Evolutionary conservation across 176 grass and related monocot genomes (phyloP).

Genomic region (Zea luxurians): DNA sequence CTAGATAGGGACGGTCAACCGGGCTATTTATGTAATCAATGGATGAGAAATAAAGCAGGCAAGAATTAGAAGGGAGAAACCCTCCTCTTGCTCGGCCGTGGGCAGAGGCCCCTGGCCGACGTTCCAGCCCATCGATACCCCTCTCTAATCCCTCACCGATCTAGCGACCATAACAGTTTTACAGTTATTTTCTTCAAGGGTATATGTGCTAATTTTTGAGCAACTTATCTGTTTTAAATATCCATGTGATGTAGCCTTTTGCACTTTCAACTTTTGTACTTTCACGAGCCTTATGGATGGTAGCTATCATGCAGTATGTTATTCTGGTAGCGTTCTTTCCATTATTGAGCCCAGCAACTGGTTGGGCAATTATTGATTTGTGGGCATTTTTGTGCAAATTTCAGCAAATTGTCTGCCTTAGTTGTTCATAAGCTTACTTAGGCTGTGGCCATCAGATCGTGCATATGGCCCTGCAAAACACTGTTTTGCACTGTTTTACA

Average conservation of each 20-base stretch:
- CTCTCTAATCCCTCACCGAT: too few relatives aligned
- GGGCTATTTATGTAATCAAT: too few relatives aligned
- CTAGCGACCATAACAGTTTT: too few relatives aligned
- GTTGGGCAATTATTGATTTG: not conserved
- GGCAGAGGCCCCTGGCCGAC: too few relatives aligned
- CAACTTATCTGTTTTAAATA: constrained; percentile 33
- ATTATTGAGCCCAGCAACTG: not conserved
- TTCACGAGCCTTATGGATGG: not conserved
- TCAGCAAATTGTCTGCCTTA: not conserved
- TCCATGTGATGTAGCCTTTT: constrained; percentile 1
- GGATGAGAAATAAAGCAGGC: too few relatives aligned
- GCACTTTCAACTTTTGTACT: not conserved
- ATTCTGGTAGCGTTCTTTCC: not conserved
- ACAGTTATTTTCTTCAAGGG: not conserved
- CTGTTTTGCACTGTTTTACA: too few relatives aligned
- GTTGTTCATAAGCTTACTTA: not conserved
- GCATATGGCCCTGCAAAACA: too few relatives aligned
- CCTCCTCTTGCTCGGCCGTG: too few relatives aligned
- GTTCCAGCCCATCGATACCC: too few relatives aligned
- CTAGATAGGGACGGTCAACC: too few relatives aligned
- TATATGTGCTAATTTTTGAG: not conserved
- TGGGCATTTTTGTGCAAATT: not conserved
- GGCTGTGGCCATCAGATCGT: too few relatives aligned
- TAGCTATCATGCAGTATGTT: not conserved
- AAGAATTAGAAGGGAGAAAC: too few relatives aligned